Evolutionary conservation across 2,329 filamentous ascomycete genomes (phyloP), one percentile per base, ranked within the genome.

Genomic region (Diaporthe longicolla): DNA sequence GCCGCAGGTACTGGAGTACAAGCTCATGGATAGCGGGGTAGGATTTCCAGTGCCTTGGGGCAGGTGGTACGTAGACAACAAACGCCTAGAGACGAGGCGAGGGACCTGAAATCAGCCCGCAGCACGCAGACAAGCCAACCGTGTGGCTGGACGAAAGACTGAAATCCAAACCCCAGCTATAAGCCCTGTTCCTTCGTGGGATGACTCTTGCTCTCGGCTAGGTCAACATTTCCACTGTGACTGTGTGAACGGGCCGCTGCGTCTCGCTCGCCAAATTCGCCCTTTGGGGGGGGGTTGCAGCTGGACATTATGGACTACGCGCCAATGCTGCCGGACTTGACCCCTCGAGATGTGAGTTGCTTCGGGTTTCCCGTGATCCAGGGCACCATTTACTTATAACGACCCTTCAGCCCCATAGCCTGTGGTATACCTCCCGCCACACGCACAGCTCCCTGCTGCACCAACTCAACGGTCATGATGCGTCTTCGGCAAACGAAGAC

Each of bases 371-470:
- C 50, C 35, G 15, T 37, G 19, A 4, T 4, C n/a, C 58, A 70
- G 48, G 50, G 32, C 63, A 40, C 57, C 8, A 43, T 50, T 76
- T 63, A 68, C 79, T 81, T 76, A 80, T 71, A 35, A 55, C 71
- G 15, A 48, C 21, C 32, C 43, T 59, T 50, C 78, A 94, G 93
- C 92, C 92, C 48, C 91, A 94, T 82, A 89, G 90, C 70, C 88
- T 94, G 74, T 95, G 93, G 93, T 94, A 94, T 82, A 90, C 89
- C 45, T 91, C 92, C 17, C 88, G 91, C 8, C 88, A 90, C 68
- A 86, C 85, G 79, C 88, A 88, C 24, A 77, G 80, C 37, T 76
- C 79, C 13, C 48, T 70, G 32, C 48, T 71, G 37, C 68, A 71
- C 48, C 66, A 73, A 68, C 74, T 75, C 37, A 70, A 52, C 54